Evolutionary conservation across 2,329 filamentous ascomycete genomes (phyloP).

Genomic region (Aurifilum marmelostoma): DNA sequence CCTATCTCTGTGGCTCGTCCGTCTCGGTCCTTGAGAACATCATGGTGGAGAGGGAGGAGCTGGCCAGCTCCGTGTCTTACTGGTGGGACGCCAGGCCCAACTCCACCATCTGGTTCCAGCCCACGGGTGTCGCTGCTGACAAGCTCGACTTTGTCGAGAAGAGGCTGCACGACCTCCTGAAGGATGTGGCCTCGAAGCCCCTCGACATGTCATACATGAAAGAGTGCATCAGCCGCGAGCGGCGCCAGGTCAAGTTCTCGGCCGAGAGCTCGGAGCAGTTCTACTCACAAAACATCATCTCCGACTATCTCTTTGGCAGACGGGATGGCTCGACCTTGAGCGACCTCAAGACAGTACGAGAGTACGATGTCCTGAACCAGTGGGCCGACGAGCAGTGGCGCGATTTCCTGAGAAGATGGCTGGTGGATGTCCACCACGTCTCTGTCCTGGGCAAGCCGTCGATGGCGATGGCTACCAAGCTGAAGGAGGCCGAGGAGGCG

Average conservation of each 20-base stretch:
- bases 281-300: slow-evolving; percentile 84
- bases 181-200: slow-evolving; percentile 77
- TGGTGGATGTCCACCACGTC: slow-evolving; percentile 82
- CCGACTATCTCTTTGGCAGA: slow-evolving; percentile 87
- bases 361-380: slow-evolving; percentile 70
- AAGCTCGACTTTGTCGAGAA: slow-evolving; percentile 84
- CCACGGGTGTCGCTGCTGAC: slow-evolving; percentile 84
- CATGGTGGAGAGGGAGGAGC: slow-evolving; percentile 89
- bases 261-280: slow-evolving; percentile 81
- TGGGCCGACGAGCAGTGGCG: slow-evolving; percentile 90
- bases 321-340: slow-evolving; percentile 78
- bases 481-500: slow-evolving; percentile 80
- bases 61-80: slow-evolving; percentile 83
- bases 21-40: slow-evolving; percentile 90
- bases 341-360: slow-evolving; percentile 58
- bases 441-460: slow-evolving; percentile 90
- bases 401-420: slow-evolving; percentile 78
- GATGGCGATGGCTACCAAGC: slow-evolving; percentile 72
- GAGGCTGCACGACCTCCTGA: slow-evolving; percentile 80
- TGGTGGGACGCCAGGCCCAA: slow-evolving; percentile 80
- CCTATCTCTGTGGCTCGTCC: slow-evolving; percentile 90
- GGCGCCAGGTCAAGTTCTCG: slow-evolving; percentile 79
- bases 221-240: slow-evolving; percentile 83
- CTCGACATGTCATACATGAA: slow-evolving; percentile 89
- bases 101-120: slow-evolving; percentile 81